Conservation (phyloP, 2,329 filamentous ascomycete genomes). For the Trichoderma sp. region DNA sequence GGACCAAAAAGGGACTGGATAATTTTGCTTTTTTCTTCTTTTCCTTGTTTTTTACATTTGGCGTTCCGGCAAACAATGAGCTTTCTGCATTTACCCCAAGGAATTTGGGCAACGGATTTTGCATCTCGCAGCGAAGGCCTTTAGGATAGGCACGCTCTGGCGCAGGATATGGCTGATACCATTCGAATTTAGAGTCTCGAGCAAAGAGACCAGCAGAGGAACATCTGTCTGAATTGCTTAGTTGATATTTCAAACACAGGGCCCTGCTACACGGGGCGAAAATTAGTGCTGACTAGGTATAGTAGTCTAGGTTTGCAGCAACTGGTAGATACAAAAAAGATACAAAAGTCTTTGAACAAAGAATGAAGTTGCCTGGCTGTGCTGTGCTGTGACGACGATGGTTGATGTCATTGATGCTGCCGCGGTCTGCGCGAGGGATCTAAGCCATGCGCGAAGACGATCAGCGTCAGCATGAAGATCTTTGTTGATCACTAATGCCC, state of each 20-base stretch:
- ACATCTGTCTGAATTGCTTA: conserved; percentile 10
- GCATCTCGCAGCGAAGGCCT: conserved; percentile 20
- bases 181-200: conserved; percentile 18
- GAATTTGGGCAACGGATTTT: conserved; percentile 20
- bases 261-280: conserved; percentile 1
- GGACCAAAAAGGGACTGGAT: conserved; percentile 19
- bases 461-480: conserved; percentile 11
- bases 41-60: background rate
- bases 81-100: conserved; percentile 21
- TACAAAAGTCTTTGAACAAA: background rate
- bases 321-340: conserved; percentile 2
- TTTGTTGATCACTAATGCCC: conserved; percentile 7
- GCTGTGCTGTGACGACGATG: background rate
- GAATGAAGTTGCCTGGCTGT: background rate
- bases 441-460: background rate
- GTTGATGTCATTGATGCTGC: background rate
- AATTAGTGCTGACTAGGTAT: background rate
- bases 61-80: conserved; percentile 17
- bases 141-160: conserved; percentile 19
- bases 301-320: background rate
- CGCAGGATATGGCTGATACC: conserved; percentile 23
- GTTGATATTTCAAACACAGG: conserved; percentile 5
- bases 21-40: conserved; percentile 13
- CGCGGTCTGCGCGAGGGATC: background rate
- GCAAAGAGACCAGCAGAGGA: conserved; percentile 14